Base-by-base conservation (phyloP, 345 rosid species). In the Eucalyptus albens region DNA sequence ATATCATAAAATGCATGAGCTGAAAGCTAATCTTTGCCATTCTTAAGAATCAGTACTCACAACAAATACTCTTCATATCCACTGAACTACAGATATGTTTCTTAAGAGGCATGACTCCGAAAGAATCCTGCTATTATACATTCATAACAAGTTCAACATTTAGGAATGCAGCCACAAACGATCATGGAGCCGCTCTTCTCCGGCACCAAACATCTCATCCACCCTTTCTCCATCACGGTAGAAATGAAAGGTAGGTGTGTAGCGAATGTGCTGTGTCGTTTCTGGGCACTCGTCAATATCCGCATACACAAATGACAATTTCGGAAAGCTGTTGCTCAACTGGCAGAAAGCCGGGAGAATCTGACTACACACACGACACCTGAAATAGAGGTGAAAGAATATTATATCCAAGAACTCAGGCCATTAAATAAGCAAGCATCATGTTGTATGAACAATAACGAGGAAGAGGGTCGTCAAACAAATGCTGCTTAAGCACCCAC, bases 221-320 rank as follows among this genome's bases (percentile, higher is more conserved):
- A 98, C 97, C 90, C 94, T 93, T 88, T 97, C 97, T 3, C 99
- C 99, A 24, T 96, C 96, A 13, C 96, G 94, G 93, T 95, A 97
- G 88, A 98, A 98, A 86, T 95, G 98, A 89, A 98, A 97, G 11
- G 98, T 95, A 5, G 99, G 99, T 2, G 99, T 96, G 93, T 96
- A 98, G 29, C 99, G 97, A 81, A 98, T 95, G 50, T 95, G 96
- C 81, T 90, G 95, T 5, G 99, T 97, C 3, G 98, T 94, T 91
- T 96, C 98, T 0, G 99, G 98, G 91, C 99, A 97, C 89, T 97
- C 98, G 56, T 97, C 99, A 59, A 97, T 97, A 89, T 97, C 99
- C 7, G 99, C 97, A 45, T 97, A 97, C 53, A 97, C 92, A 90
- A 97, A 97, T 26, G 92, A 91, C 27, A 95, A 93, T 93, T 92